phyloP scores from a whole-genome alignment of 495 filamentous ascomycete species.

The Antarctomyces pellizariae region DNA sequence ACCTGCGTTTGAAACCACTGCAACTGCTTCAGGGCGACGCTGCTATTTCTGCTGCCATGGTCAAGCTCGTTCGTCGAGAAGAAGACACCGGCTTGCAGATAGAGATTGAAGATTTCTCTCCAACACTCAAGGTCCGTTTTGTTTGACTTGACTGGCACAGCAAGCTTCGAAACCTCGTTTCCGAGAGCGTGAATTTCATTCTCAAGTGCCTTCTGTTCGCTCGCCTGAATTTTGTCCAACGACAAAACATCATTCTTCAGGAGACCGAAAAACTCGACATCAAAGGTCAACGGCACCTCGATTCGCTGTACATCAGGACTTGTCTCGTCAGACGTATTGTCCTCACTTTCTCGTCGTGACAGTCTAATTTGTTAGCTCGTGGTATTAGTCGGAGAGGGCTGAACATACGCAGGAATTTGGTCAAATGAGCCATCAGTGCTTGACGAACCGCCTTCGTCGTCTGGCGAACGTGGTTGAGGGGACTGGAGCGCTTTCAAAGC shows the following conservation, averaged over 20 bases:
- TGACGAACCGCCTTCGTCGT: no score
- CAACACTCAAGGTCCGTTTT: slow-evolving; percentile 45
- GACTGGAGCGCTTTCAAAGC: background rate
- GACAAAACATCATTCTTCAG: slow-evolving; percentile 35
- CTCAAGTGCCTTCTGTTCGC: slow-evolving; percentile 30
- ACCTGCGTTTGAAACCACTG: slow-evolving; percentile 35
- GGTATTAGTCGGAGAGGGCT: no score
- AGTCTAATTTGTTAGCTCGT: no score
- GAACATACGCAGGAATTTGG: no score
- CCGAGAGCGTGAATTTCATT: slow-evolving; percentile 29
- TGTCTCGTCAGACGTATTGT: background rate
- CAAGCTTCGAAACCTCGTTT: slow-evolving; percentile 27
- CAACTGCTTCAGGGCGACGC: slow-evolving; percentile 27
- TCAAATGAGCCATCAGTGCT: no score
- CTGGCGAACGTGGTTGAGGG: no score
- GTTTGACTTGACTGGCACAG: slow-evolving; percentile 26
- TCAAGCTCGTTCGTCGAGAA: slow-evolving; percentile 41
- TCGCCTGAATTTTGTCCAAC: slow-evolving; percentile 32
- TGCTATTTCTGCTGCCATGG: slow-evolving; percentile 29
- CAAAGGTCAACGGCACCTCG: slow-evolving; percentile 40
- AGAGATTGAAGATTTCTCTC: slow-evolving; percentile 50
- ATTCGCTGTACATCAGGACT: no score
- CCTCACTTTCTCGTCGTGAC: no score
- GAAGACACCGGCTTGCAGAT: slow-evolving; percentile 45
- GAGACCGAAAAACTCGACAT: slow-evolving; percentile 42